Evolutionary conservation across 805 yeast species (phyloP), one percentile per base, ranked within the genome.

Genomic region (Yarrowia alimentaria): DNA sequence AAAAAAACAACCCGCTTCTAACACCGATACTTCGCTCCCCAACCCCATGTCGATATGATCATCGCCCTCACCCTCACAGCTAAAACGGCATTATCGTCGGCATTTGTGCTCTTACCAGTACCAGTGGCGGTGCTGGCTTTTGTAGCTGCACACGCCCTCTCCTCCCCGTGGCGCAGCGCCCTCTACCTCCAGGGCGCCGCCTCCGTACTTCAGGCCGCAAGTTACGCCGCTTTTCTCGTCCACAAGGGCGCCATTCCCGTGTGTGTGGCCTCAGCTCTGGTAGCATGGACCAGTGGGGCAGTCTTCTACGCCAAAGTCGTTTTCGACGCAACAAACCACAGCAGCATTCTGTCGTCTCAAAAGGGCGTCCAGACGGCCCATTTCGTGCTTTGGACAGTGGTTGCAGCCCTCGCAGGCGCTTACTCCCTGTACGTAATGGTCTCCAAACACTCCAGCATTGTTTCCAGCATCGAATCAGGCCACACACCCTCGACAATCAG

Each of bases 71-170:
- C 50, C 3, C 29, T 43, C 24, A 43, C 50, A 6, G 35, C n/a
- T 8, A 30, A 24, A 31, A 43, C 37, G 12, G 20, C 29, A 3
- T 17, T 43, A 11, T 31, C 35, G 17, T 22, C 21, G 5, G 17
- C 8, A 6, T 21, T 43, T 17, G 50, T 21, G 21, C 50, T 43
- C 2, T 17, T 31, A 16, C 50, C 50, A 7, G 6, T 31, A 7
- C 50, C 50, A 4, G 35, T 43, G 22, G 50, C 37, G 6, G 50
- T 43, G 14, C 37, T 43, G 30, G 50, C 37, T 3, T 31, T 43
- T 9, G 22, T 43, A 12, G 14, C 22, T 1, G 50, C 50, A 3
- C 12, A 37, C 5, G 22, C 28, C 1, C 22, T 43, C n/a, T 4
- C 50, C 9, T 30, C 37, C 1, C 7, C 21, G 1, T 43, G 50